Evolutionary conservation across 495 filamentous ascomycete genomes (phyloP), one percentile per base, ranked within the genome.

Genomic region (Aspergillus mulundensis): DNA sequence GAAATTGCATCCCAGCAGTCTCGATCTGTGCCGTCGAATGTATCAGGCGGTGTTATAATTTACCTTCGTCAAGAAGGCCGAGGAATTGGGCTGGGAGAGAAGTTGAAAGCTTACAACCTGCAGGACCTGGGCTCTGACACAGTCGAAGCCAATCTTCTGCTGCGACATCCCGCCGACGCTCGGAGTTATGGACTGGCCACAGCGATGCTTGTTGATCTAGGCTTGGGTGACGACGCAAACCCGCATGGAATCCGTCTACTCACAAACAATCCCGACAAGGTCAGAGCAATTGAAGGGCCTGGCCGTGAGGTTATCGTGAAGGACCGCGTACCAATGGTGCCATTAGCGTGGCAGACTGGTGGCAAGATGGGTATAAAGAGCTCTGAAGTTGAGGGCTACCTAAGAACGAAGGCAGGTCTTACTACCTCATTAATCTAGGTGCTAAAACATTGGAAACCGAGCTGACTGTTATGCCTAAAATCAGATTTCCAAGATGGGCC

Each of bases 241-340:
- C 80, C 86, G 40, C 70, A 77, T 19, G 90, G 94, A 12, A 85
- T 97, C 46, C 76, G 89, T 53, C 70, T 98, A 32, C 74, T 98
- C 56, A 98, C 94, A n/a, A 98, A 98, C 69, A 98, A 98, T 64
- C 94, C 94, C 0, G 94, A 98, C 60, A 98, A 98, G 76, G 86
- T 97, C 28, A 80, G 91, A 21, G 94, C 94, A 2, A 89, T 98
- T 7, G 94, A 98, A 65, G 94, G 94, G 0, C 89, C 90, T 0
- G 87, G 88, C 56, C 77, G 90, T 19, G 92, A 97, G 74, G 79
- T 97, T 5, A 79, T 84, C 44, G 93, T 98, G 7, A 91, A 84
- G 60, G 92, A 96, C 66, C 77, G 95, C 42, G 90, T 98, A 24
- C 81, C 91, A 0, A 98, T 98, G 94, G 83, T 97, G 38, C 94